Conservation (phyloP, 371 early-diverging fungal species). For the Lichtheimia corymbifera region DNA sequence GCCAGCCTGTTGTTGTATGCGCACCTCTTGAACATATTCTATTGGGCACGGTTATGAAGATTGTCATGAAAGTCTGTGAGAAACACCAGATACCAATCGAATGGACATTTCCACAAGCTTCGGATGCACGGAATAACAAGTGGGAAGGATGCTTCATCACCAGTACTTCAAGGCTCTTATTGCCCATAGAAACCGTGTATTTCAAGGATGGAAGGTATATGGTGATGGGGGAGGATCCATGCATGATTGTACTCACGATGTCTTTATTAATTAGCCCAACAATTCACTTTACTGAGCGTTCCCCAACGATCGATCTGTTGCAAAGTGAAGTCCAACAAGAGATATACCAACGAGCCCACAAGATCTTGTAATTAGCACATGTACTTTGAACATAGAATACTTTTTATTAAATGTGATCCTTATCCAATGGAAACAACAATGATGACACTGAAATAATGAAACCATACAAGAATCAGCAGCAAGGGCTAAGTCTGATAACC, state of each 20-base stretch:
- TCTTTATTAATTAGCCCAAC: conserved; percentile 9
- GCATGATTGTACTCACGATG: neutral
- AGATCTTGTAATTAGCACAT: conserved; percentile 3
- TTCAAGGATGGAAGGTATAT: conserved; percentile 35
- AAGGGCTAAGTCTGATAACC: too few relatives aligned
- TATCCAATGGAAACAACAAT: too few relatives aligned
- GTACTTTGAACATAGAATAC: too few relatives aligned
- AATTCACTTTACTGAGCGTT: conserved; percentile 31
- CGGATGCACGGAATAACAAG: conserved; percentile 36
- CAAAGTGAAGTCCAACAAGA: conserved; percentile 30
- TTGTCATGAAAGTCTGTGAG: conserved; percentile 53
- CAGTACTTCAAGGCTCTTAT: conserved; percentile 56
- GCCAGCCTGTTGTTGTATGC: conserved; percentile 40
- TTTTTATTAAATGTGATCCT: too few relatives aligned
- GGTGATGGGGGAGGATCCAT: neutral
- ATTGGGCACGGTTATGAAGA: conserved; percentile 60
- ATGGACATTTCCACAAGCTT: conserved; percentile 48
- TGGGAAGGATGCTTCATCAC: conserved; percentile 67
- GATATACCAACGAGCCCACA: conserved; percentile 24
- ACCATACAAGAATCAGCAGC: too few relatives aligned
- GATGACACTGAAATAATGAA: too few relatives aligned
- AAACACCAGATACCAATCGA: conserved; percentile 44
- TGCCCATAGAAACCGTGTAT: conserved; percentile 52
- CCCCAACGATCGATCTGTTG: conserved; percentile 32
- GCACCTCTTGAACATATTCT: conserved; percentile 61